phyloP scores from a whole-genome alignment of 306 rosid species.

The Gastrolobium villosum region DNA sequence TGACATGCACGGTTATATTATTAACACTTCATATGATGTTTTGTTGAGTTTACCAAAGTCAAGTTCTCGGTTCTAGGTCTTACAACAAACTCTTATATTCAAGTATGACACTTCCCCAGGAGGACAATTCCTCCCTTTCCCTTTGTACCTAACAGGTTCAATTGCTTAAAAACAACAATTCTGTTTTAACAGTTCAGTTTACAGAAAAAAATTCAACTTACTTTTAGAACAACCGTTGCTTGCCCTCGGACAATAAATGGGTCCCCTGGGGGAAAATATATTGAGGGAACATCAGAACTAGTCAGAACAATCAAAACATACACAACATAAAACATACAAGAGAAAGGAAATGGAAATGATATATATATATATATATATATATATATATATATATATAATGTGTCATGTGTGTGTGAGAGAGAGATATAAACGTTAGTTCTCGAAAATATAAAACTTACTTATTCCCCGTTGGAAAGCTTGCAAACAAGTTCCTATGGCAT shows the following conservation, averaged over 20 bases:
- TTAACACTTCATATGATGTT: too few relatives aligned
- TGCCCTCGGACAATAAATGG: constrained; percentile 41
- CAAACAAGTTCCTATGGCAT: constrained; percentile 64
- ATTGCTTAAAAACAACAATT: not conserved
- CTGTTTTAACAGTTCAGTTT: not conserved
- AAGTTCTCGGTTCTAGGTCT: not conserved
- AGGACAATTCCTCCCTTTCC: not conserved
- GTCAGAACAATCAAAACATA: constrained; percentile 21
- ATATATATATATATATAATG: too few relatives aligned
- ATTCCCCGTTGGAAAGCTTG: constrained; percentile 49
- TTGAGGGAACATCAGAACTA: not conserved
- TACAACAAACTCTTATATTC: too few relatives aligned
- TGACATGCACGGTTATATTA: too few relatives aligned
- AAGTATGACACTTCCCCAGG: too few relatives aligned
- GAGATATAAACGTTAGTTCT: too few relatives aligned
- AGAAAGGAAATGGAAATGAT: not conserved
- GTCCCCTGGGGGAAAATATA: constrained; percentile 36
- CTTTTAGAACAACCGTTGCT: not conserved
- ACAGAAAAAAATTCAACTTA: constrained; percentile 38
- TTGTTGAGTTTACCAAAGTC: too few relatives aligned
- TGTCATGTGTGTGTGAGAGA: too few relatives aligned
- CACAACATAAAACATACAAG: not conserved
- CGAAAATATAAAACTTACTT: constrained; percentile 55
- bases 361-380: too few relatives aligned
- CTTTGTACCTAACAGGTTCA: not conserved